Percentiles rank a stretch among this genome's conserved stretches.
These are phyloP conservation scores for Russula sp. DNA, from an alignment of 768 basidiomycete species.

Conservation along the genomic window DNA sequence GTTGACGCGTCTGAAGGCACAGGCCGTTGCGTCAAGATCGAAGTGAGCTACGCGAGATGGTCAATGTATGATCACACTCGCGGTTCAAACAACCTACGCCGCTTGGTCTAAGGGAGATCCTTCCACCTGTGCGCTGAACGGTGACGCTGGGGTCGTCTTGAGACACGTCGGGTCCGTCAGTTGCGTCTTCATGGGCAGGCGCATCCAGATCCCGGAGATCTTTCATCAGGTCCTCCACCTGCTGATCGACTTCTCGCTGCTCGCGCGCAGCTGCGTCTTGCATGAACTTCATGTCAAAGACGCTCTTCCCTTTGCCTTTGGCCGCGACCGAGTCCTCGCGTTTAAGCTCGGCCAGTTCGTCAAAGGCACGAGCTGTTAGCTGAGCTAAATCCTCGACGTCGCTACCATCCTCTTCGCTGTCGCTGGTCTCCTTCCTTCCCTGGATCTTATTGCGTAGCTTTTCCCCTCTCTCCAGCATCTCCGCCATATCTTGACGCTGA, in stretches of 20 bases:
- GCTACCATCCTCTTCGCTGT: slow-evolving; percentile 41
- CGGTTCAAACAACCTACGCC: slow-evolving; percentile 8
- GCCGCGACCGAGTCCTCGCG: slow-evolving; percentile 13
- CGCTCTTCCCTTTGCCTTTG: slow-evolving; percentile 48
- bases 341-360: slow-evolving; percentile 21
- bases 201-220: slow-evolving; percentile 50
- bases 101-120: slow-evolving; percentile 57
- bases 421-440: slow-evolving; percentile 50
- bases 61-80: neutral
- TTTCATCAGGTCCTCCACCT: slow-evolving; percentile 65
- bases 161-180: slow-evolving; percentile 30
- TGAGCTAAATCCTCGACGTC: slow-evolving; percentile 54
- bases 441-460: slow-evolving; percentile 69
- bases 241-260: slow-evolving; percentile 47
- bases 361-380: slow-evolving; percentile 26
- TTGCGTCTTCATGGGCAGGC: slow-evolving; percentile 28
- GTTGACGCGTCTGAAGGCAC: slow-evolving; percentile 54
- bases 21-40: slow-evolving; percentile 12
- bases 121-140: slow-evolving; percentile 58
- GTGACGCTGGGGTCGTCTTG: slow-evolving; percentile 35
- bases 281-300: slow-evolving; percentile 99
- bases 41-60: slow-evolving; percentile 4
- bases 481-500: slow-evolving; percentile 63
- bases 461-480: slow-evolving; percentile 83
- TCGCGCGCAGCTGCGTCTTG: slow-evolving; percentile 78